Evolutionary conservation across 345 rosid genomes (phyloP), one percentile per base, ranked within the genome.

Genomic region (Alliaria petiolata): DNA sequence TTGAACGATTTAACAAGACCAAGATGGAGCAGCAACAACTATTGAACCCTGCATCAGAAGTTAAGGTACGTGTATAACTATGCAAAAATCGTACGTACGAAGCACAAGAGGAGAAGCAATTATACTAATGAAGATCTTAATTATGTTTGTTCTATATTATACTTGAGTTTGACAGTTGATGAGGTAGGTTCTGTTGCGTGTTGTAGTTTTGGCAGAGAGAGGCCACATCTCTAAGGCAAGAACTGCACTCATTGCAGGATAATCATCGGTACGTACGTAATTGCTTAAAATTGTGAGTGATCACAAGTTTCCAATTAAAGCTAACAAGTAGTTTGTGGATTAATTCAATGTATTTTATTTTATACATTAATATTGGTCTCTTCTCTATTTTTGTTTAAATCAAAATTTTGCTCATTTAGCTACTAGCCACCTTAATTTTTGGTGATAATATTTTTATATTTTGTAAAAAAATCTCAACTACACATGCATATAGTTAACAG

Each of bases 121-220:
- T 17, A 13, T 57, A 3, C 15, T 63, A 45, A 12, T 14, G 19
- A 56, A 59, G 38, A 57, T 62, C 20, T 34, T 35, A 61, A 17
- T 60, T 38, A 68, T 44, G 36, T 61, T 69, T 54, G 51, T 61
- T 14, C 12, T 3, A 17, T 3, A 17, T 35, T 9, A n/a, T 7
- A 50, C 45, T 57, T 67, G 59, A 74, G 13, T 66, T 57, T 38
- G 20, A 26, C 47, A 64, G 35, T 56, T 64, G 40, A 70, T 31
- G 49, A n/a, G 11, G 51, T 58, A 13, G 17, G 5, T 51, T 25
- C 33, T 45, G 33, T 77, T 34, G 38, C 56, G 12, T 62, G 35
- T 17, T 40, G 31, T 66, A 89, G 96, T 84, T 80, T 74, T 86
- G 92, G 96, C 86, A 84, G 78, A 76, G 82, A 43, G 92, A 89